Evolutionary conservation across 2,329 filamentous ascomycete species (phyloP), one percentile per base, ranked within the genome.

Genomic region (Thelonectria rubi): DNA sequence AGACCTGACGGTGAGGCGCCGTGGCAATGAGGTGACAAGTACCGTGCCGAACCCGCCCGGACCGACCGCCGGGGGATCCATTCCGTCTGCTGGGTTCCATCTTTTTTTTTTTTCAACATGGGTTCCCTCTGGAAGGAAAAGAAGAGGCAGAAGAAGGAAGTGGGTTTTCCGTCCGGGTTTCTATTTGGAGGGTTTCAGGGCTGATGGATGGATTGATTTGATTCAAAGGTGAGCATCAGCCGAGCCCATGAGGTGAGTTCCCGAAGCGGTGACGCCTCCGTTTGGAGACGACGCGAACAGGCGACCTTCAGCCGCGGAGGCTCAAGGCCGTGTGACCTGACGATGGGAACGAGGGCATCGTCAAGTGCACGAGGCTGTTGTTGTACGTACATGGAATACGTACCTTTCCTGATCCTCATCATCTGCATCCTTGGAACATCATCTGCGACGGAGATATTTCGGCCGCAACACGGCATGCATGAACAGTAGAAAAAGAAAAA

Each of bases 1-100:
- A 46, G 14, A 45, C 26, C 34, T 24, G 45, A 53, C 55, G 37
- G 48, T 54, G 53, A 61, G 37, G 20, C 26, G 18, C 18, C 9
- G 17, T 56, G 63, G 65, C 70, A 59, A 51, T 66, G 55, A 65
- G 66, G 68, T 71, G 69, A 71, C 59, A 66, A 68, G 66, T 69
- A 67, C 68, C 63, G 69, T 68, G 47, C 60, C 65, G 66, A 65
- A 59, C 58, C 68, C 64, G 61, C 54, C 55, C 62, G 69, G 69
- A 68, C 65, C 65, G 55, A 65, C 69, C 64, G 66, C 57, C 65
- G 48, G 47, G 49, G 53, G 59, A 37, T 30, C 55, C 26, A 37
- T 32, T 58, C 62, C 21, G 30, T 37, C 42, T 10, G 6, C 10
- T 10, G 5, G 6, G 5, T 10, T 30, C 26, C 10, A 5, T 30